A percentile compares a stretch with the other conserved stretches of the same genome.
phyloP scores from a whole-genome alignment of 176 grass and related monocot species.

The Miscanthus lutarioriparius region DNA sequence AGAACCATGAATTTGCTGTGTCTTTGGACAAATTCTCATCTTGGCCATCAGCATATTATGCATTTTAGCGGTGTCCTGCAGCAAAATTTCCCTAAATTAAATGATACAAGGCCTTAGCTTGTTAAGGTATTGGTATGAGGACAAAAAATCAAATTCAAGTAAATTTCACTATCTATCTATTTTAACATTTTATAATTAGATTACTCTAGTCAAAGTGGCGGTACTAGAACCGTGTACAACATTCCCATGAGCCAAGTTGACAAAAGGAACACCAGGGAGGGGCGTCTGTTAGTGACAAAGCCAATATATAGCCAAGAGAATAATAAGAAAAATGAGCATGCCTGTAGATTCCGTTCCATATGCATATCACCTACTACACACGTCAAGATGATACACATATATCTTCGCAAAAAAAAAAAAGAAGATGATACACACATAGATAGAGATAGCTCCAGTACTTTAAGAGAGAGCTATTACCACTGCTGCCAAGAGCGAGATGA shows the following conservation, averaged over 20 bases:
- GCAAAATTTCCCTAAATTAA: too few relatives aligned
- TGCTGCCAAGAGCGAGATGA: neutral
- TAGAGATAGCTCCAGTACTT: too few relatives aligned
- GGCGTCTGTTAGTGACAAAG: neutral
- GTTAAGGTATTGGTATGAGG: neutral
- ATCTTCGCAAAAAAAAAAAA: too few relatives aligned
- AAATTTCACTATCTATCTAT: neutral
- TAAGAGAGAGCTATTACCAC: too few relatives aligned
- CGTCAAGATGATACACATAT: neutral
- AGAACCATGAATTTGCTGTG: too few relatives aligned
- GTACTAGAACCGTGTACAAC: neutral
- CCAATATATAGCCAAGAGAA: neutral
- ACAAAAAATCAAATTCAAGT: neutral
- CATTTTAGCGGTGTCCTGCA: too few relatives aligned
- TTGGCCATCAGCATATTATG: too few relatives aligned
- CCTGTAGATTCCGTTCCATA: neutral
- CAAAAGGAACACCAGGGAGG: neutral
- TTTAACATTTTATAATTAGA: neutral
- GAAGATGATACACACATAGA: too few relatives aligned
- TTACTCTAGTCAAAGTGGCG: neutral
- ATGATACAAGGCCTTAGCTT: neutral
- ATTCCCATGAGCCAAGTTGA: neutral
- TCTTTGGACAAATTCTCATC: too few relatives aligned
- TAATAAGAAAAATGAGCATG: neutral
- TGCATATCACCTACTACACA: neutral